phyloP scores from a whole-genome alignment of 1,284 basidiomycete species.

The Fomitopsis palustris region DNA sequence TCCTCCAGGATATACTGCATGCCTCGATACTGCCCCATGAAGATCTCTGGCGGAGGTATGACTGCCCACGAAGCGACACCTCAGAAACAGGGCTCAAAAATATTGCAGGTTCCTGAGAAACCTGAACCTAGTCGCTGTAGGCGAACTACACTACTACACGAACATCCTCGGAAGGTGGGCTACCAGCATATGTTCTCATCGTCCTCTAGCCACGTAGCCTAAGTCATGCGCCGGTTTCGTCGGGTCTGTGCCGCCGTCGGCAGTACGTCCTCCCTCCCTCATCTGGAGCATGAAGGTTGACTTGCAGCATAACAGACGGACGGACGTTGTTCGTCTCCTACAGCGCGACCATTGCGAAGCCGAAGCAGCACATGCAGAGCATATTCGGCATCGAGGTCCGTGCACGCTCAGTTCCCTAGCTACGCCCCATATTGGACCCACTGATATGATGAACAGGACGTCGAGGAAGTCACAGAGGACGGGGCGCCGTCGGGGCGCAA shows the following conservation, averaged over 20 bases:
- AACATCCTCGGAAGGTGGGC: constrained; percentile 67
- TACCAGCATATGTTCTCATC: not conserved
- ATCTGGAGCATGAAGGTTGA: not conserved
- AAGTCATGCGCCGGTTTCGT: constrained; percentile 73
- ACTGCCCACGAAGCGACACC: not conserved
- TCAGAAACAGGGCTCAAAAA: not conserved
- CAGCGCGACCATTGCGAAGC: constrained; percentile 85
- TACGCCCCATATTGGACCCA: not conserved
- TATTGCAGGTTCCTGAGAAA: constrained; percentile 62
- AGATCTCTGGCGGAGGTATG: constrained; percentile 75
- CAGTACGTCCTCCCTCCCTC: constrained; percentile 45
- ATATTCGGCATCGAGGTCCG: constrained; percentile 66
- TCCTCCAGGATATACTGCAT: constrained; percentile 79
- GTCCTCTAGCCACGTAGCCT: constrained; percentile 67
- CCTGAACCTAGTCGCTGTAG: constrained; percentile 78
- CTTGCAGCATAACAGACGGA: constrained; percentile 48
- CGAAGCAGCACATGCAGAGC: constrained; percentile 70
- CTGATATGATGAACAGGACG: constrained; percentile 34
- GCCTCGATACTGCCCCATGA: constrained; percentile 84
- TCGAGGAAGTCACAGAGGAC: constrained; percentile 75
- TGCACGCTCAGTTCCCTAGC: not conserved
- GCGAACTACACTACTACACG: constrained; percentile 82
- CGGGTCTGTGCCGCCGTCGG: constrained; percentile 83
- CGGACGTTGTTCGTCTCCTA: constrained; percentile 77
- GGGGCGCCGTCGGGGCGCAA: constrained; percentile 83